Conservation (phyloP, 441 rosid species). For the Syzygium malaccense region DNA sequence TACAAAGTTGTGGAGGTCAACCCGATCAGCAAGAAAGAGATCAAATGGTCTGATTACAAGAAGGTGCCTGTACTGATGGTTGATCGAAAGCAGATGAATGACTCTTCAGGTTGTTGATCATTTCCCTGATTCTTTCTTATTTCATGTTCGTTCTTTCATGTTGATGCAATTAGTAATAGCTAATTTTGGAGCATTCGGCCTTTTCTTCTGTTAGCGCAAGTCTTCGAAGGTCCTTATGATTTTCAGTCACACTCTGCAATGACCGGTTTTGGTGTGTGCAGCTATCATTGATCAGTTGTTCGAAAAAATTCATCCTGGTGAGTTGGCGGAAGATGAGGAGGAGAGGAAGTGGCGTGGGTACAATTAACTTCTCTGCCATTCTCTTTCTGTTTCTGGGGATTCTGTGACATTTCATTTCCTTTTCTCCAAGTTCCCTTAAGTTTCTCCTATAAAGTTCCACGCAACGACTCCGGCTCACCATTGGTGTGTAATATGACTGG, state of each 20-base stretch:
- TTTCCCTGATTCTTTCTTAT: neutral
- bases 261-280: slow-evolving; percentile 19
- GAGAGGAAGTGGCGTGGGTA: slow-evolving; percentile 85
- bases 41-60: slow-evolving; percentile 93
- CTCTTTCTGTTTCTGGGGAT: neutral
- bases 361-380: slow-evolving; percentile 6
- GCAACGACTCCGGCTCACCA: neutral
- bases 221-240: neutral
- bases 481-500: neutral
- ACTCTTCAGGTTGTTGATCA: slow-evolving; percentile 71
- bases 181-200: neutral
- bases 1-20: slow-evolving; percentile 93
- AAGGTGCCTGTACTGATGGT: slow-evolving; percentile 82
- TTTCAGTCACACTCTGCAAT: neutral
- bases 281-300: slow-evolving; percentile 61
- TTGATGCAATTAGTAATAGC: neutral
- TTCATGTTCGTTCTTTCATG: neutral
- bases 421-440: neutral
- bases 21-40: slow-evolving; percentile 83
- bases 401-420: neutral
- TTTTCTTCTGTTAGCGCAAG: neutral
- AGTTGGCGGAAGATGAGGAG: slow-evolving; percentile 43
- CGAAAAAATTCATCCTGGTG: slow-evolving; percentile 54
- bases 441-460: neutral
- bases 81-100: slow-evolving; percentile 81